These are phyloP conservation scores for Pyrenula aspistea DNA, from an alignment of 495 filamentous ascomycete species.

Conservation along the genomic window DNA sequence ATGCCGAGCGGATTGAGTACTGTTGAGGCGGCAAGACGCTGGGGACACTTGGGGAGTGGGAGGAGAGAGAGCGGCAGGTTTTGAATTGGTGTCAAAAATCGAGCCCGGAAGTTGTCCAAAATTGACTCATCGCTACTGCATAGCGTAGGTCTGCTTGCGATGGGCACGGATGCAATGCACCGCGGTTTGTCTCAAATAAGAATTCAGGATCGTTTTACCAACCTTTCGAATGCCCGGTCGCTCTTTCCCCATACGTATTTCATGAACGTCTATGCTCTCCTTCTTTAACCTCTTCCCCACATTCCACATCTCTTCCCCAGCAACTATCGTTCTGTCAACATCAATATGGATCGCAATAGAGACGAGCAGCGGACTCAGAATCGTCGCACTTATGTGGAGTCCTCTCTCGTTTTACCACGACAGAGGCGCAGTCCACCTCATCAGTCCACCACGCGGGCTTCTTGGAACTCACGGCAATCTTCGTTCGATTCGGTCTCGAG, in stretches of 20 bases:
- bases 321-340: not conserved
- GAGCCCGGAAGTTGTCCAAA: not conserved
- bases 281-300: no score
- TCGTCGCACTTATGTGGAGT: not conserved
- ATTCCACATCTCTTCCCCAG: not conserved
- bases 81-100: slow-evolving; percentile 5
- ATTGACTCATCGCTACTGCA: not conserved
- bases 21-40: slow-evolving; percentile 16
- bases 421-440: not conserved
- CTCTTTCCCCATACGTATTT: no score
- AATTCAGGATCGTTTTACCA: no score
- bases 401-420: not conserved
- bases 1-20: slow-evolving; percentile 21
- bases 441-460: not conserved
- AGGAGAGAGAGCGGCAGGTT: slow-evolving; percentile 30
- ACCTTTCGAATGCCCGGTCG: no score
- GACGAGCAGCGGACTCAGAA: not conserved
- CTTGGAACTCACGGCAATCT: not conserved
- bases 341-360: not conserved
- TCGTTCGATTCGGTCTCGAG: not conserved
- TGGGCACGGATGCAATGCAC: no score
- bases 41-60: slow-evolving; percentile 9
- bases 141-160: not conserved
- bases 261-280: no score
- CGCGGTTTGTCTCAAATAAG: no score